Evolutionary conservation across 2,329 filamentous ascomycete species (phyloP), one percentile per base, ranked within the genome.

Genomic region (Tolypocladium ovalisporum): DNA sequence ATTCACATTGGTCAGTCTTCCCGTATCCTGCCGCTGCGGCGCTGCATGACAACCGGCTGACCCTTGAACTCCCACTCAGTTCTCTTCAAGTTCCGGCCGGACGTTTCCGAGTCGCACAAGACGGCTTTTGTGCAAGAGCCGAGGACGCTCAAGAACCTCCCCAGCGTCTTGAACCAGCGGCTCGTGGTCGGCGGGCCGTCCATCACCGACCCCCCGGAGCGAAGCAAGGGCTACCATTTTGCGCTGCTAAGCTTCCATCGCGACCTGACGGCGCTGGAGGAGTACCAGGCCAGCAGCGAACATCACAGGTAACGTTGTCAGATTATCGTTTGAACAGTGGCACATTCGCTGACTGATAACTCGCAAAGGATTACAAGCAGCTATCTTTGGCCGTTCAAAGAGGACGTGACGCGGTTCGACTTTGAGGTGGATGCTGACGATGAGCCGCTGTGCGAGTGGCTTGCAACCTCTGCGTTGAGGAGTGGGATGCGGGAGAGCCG

Each of bases 371-470:
- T 82, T 0, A 82, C 79, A 0, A 75, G 71, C 35, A 74, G 71
- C 4, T 78, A 76, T 54, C 66, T 83, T 9, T 80, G 76, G 66
- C 79, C 79, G 0, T 82, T 73, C 61, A 77, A 75, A 22, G 79
- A 82, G 54, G 78, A 82, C 57, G 66, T 82, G 1, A 71, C 73
- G 19, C 69, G 79, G 22, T 82, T 81, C 62, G 80, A 82, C 61
- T 82, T 82, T 60, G 79, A 82, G 56, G 75, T 79, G 27, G 72
- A 73, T 3, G 59, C 65, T 12, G 71, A 71, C 49, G 74, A 75
- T 58, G 70, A 75, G 58, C 56, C 61, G 44, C 56, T 65, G 40
- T 65, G 52, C 24, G 35, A 24, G 24, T 40, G 52, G 35, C 35
- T 54, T 37, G 52, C 52, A 27, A 32, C 35, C 13, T 54, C 52